Percentiles rank a stretch among this genome's conserved stretches.
These are phyloP conservation scores for Acer negundo DNA, from an alignment of 345 rosid genomes.

Conservation along the genomic window DNA sequence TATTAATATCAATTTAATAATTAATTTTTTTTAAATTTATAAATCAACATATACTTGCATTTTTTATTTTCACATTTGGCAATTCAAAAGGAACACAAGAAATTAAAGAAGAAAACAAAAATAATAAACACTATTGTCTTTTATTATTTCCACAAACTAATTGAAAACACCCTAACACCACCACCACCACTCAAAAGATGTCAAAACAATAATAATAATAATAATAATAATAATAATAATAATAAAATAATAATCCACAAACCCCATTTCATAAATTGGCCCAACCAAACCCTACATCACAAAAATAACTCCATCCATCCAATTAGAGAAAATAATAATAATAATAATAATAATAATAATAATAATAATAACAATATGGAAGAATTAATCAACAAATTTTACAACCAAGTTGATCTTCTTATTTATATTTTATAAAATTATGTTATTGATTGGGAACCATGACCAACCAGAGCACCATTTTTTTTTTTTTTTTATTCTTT, in stretches of 20 bases:
- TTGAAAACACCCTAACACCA: neutral
- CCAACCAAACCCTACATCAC: neutral
- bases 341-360: neutral
- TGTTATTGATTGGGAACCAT: neutral
- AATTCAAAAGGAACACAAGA: neutral
- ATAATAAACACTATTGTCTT: neutral
- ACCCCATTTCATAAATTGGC: neutral
- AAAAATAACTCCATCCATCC: neutral
- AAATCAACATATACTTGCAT: too few species aligned
- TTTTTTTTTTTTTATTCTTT: neutral
- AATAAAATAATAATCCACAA: neutral
- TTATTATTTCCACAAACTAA: neutral
- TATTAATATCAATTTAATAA: too few species aligned
- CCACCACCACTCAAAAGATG: neutral
- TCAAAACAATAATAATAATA: neutral
- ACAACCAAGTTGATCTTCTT: neutral
- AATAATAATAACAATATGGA: neutral
- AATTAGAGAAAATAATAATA: neutral
- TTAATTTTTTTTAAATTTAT: too few species aligned
- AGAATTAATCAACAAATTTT: neutral
- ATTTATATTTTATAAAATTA: neutral
- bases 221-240: neutral
- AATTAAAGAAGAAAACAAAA: neutral
- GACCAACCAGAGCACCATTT: neutral
- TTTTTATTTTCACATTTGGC: neutral